phyloP scores from a whole-genome alignment of 1,284 basidiomycete genomes.

The Sparassis latifolia region DNA sequence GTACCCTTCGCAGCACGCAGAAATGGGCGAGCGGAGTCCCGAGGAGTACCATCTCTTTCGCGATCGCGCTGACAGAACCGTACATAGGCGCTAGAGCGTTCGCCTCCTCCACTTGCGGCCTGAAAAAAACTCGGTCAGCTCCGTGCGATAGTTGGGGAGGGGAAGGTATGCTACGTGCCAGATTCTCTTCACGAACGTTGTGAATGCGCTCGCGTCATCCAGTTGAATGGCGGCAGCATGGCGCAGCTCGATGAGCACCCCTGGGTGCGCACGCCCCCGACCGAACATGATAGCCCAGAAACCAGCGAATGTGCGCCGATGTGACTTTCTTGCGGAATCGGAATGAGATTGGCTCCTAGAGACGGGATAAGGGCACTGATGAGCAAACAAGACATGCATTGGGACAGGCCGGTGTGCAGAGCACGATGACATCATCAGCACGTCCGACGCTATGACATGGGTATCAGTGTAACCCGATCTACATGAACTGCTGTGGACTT shows the following conservation, averaged over 20 bases:
- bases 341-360: conserved; percentile 36
- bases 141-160: not conserved
- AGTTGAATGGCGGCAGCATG: conserved; percentile 17
- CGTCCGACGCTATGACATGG: not conserved
- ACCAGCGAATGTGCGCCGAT: conserved; percentile 23
- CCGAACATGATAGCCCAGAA: conserved; percentile 33
- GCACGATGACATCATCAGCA: conserved; percentile 2
- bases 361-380: conserved; percentile 6
- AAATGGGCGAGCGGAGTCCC: conserved; percentile 22
- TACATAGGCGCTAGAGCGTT: conserved; percentile 28
- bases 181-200: conserved; percentile 24
- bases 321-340: conserved; percentile 23
- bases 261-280: conserved; percentile 29
- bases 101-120: conserved; percentile 27
- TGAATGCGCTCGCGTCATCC: conserved; percentile 15
- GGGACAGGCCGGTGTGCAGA: conserved; percentile 1
- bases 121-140: conserved; percentile 3
- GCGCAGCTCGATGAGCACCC: conserved; percentile 31
- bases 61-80: conserved; percentile 20
- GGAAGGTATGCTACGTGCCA: conserved; percentile 20
- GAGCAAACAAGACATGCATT: too few relatives aligned
- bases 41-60: conserved; percentile 32
- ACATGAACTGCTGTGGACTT: not conserved
- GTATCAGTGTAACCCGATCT: not conserved
- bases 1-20: conserved; percentile 26